Conservation (phyloP, 768 basidiomycete genomes). For the Psilocybe cubensis region DNA sequence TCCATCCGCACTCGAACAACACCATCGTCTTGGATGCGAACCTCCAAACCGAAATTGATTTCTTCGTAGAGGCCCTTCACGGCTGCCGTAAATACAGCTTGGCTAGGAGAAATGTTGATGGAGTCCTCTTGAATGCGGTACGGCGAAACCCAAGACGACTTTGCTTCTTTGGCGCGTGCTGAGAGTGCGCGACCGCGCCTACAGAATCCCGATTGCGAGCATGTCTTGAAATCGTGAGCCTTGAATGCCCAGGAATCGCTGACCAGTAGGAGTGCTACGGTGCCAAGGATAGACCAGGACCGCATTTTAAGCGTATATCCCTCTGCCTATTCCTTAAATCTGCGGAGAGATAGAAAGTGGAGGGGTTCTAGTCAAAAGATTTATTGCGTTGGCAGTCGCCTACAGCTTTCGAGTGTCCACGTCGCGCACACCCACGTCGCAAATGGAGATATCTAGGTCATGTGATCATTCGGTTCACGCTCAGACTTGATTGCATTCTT, state of each 20-base stretch:
- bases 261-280: constrained; percentile 36
- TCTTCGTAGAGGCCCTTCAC: constrained; percentile 87
- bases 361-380: background rate
- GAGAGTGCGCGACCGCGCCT: constrained; percentile 83
- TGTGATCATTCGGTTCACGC: background rate
- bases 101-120: constrained; percentile 51
- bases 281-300: constrained; percentile 37
- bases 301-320: constrained; percentile 31
- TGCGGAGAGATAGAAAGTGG: background rate
- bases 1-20: constrained; percentile 94
- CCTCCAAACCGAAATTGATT: constrained; percentile 78
- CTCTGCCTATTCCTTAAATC: constrained; percentile 6
- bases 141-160: constrained; percentile 77
- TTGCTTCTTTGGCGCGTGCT: constrained; percentile 63
- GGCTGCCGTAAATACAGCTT: constrained; percentile 71
- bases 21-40: constrained; percentile 86
- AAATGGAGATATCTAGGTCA: constrained; percentile 1
- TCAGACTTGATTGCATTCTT: too few species aligned
- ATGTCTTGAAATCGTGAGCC: constrained; percentile 90
- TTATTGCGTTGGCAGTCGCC: background rate
- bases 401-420: background rate
- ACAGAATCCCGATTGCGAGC: constrained; percentile 94
- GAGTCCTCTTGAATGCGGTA: constrained; percentile 73
- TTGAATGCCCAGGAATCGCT: constrained; percentile 63
- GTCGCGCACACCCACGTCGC: background rate